Base-by-base conservation (phyloP, 2,329 filamentous ascomycete species). In the Dothideomycetidae sp. region DNA sequence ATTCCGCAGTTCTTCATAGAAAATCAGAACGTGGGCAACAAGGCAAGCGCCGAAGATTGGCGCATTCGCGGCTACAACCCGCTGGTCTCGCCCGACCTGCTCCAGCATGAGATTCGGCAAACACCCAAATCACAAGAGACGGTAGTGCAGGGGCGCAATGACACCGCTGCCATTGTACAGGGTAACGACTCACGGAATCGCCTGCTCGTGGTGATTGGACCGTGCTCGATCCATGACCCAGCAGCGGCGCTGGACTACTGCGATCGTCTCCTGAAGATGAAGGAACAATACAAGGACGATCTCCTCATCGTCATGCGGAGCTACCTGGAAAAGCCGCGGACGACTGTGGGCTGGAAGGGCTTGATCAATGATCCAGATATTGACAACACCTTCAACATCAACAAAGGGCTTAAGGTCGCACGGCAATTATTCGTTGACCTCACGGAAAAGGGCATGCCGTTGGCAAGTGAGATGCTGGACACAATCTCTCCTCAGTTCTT, bases 341-440 rank as follows among this genome's bases (percentile, higher is more conserved):
- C 90, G 17, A 98, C 90, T 0, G 84, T 98, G 17, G 90, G 90
- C 49, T 98, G 90, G 90, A 98, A 98, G 68, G 90, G 90, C 34
- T 67, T 98, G 51, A 93, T 98, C 66, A 96, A 98, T 59, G 90
- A 98, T 62, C 90, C 90, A 2, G 88, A 96, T 54, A 93, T 98
- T 55, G 86, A 96, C 61, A 88, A 93, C 59, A 90, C 81, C 61
- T 96, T 93, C 79, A 78, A 94, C 64, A 96, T 98, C 66, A 96
- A 96, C 71, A 96, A 96, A 70, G 90, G 90, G 13, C 63, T 98
- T 53, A 76, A 82, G 35, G 68, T 85, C 39, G 82, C 84, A 39
- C 73, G 90, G 49, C 78, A 96, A 61, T 71, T 98, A 56, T 96
- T 94, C 61, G 78, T 92, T 45, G 85, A 96, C 57, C 67, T 98